phyloP scores from a whole-genome alignment of 805 yeast species.

The Saitoella complicata region DNA sequence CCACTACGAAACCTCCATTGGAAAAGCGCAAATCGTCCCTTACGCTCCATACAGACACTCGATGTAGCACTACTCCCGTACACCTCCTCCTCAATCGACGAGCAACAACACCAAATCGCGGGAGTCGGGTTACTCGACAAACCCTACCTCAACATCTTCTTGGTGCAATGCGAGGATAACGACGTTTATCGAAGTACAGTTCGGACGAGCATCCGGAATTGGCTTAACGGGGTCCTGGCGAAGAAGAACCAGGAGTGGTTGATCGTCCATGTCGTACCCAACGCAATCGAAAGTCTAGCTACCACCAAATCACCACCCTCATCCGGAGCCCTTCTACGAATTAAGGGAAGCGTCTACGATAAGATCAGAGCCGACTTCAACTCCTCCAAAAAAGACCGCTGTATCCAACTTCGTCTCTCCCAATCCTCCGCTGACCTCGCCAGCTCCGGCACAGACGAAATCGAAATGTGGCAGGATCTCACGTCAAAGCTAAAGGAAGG shows the following conservation, averaged over 20 bases:
- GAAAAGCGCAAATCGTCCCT: constrained; percentile 36
- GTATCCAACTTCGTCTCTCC: constrained; percentile 18
- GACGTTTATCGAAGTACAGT: constrained; percentile 68
- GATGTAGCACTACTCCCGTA: constrained; percentile 43
- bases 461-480: constrained; percentile 37
- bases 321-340: constrained; percentile 21
- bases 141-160: constrained; percentile 50
- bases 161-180: constrained; percentile 45
- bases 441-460: constrained; percentile 15
- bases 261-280: constrained; percentile 36
- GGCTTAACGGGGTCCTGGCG: constrained; percentile 39
- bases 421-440: constrained; percentile 5
- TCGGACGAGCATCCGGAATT: constrained; percentile 65
- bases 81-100: constrained; percentile 24
- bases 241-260: constrained; percentile 40
- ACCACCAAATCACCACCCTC: neutral
- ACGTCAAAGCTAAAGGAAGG: constrained; percentile 31
- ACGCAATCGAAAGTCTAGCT: constrained; percentile 9
- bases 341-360: constrained; percentile 35
- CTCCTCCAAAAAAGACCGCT: constrained; percentile 22
- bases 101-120: constrained; percentile 24
- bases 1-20: constrained; percentile 57
- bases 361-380: constrained; percentile 40
- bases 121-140: constrained; percentile 23
- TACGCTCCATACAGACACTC: constrained; percentile 47